Evolutionary conservation across 2,329 filamentous ascomycete species (phyloP), one percentile per base, ranked within the genome.

Genomic region (Fusarium nygamai): DNA sequence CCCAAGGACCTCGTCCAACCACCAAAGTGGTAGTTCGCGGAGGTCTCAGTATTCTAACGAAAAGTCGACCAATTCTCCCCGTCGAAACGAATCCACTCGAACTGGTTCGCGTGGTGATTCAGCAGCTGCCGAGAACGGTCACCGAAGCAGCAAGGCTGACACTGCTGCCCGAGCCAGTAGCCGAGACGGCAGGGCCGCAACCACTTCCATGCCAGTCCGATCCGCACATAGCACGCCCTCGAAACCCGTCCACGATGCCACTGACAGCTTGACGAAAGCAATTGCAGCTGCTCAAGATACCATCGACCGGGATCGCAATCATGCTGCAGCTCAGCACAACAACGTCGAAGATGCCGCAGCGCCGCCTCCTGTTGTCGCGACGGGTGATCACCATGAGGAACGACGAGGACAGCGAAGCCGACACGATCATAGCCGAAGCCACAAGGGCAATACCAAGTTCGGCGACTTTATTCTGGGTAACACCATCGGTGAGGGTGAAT

Each of bases 401-500:
- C 84, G 87, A 38, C 86, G 87, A 19, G 85, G 85, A 39, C 83
- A 83, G 14, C 86, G 90, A 63, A 91, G 89, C 71, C 84, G 90
- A 41, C 90, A 92, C 70, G 90, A 92, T 72, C 88, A 91, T 58
- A 82, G 80, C 72, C 80, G 82, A 24, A 79, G 72, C 64, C 81
- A 91, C 77, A 98, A 97, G 58, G 81, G 85, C 91, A 85, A 80
- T 16, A 95, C 93, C 47, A 95, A 94, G 75, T 98, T 99, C 81
- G 96, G 96, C 69, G 95, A 98, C 73, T 99, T 98, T 83, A 94
- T 97, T 69, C 88, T 99, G 8, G 96, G 96, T 41, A 96, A 98
- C 82, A 98, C 96, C 6, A 92, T 99, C 57, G 96, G 96, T 57
- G 96, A 99, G 85, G 96, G 96, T 71, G 96, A 99, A 83, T 99